Percentiles rank a stretch among this genome's conserved stretches.
Conservation (phyloP, 169 alveolate species). For the Babesia gibsoni region DNA sequence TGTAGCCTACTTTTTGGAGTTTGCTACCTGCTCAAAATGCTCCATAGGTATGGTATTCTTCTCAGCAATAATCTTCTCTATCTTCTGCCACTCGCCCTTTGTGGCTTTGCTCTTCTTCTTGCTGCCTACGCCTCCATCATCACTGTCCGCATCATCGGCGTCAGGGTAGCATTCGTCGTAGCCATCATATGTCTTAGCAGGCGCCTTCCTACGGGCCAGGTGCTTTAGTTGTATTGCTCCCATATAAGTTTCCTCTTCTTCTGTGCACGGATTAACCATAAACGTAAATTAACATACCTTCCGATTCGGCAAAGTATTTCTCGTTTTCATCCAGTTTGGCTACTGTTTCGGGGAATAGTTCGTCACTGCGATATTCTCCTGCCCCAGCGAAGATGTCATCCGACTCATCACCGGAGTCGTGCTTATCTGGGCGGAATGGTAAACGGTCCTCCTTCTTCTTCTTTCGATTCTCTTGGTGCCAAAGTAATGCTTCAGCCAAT, state of each 20-base stretch:
- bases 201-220: background rate
- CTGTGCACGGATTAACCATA: background rate
- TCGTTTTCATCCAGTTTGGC: constrained; percentile 6
- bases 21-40: constrained; percentile 9
- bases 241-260: background rate
- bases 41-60: constrained; percentile 45
- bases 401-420: constrained; percentile 33
- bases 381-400: constrained; percentile 52
- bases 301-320: constrained; percentile 17
- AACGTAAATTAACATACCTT: background rate
- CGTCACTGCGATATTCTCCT: constrained; percentile 42
- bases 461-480: constrained; percentile 61
- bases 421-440: constrained; percentile 10
- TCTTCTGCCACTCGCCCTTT: constrained; percentile 51
- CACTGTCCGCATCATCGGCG: constrained; percentile 39
- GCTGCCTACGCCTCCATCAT: background rate
- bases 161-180: constrained; percentile 38
- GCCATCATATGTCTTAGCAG: constrained; percentile 1
- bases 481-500: constrained; percentile 31
- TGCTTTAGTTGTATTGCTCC: background rate
- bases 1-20: background rate
- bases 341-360: constrained; percentile 11
- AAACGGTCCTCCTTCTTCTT: constrained; percentile 36
- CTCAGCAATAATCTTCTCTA: constrained; percentile 41
- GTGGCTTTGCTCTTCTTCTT: constrained; percentile 13